Base-by-base conservation (phyloP, 176 grass and related monocot species). In the Carex scoparia region DNA sequence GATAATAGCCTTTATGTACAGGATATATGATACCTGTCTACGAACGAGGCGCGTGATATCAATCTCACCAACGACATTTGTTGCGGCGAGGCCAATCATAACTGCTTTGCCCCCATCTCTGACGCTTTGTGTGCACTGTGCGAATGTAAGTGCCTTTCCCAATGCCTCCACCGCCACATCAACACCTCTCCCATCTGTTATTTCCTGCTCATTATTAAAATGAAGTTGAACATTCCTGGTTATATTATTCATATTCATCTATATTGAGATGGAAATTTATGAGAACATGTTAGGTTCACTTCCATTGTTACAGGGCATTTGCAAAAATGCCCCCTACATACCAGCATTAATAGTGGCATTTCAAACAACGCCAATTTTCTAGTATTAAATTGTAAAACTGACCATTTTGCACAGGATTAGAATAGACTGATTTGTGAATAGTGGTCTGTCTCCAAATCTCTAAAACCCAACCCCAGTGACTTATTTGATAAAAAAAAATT, bases 81-180 rank as follows among this genome's bases (percentile, higher is more conserved):
- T 73, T 73, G 95, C 84, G 78, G 95, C 93, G 73, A 98, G 95
- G 10, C 95, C 95, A 55, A 98, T 98, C 95, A 98, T 92, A 38
- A 98, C 95, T 86, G 95, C 95, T 94, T 98, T 98, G 57, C 95
- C 95, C 76, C 95, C 95, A 86, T 95, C 93, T 84, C 95, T 88
- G 28, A 98, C 93, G 53, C 95, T 98, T 90, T 92, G 91, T 10
- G 89, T 71, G 54, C 95, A 98, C 78, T 98, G 95, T 51, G 82
- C 37, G 53, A 95, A 98, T 13, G 95, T 98, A 56, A 93, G 79
- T 83, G 95, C 88, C 85, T 93, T 98, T 70, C 95, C 95, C 83
- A 98, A 87, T 86, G 95, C 95, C 72, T 98, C 95, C 79, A 98
- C 93, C 27, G 95, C 93, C 84, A 98, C 93, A 67, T 98, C 93